Base-by-base conservation (phyloP, 306 rosid genomes). In the Alnus glutinosa region DNA sequence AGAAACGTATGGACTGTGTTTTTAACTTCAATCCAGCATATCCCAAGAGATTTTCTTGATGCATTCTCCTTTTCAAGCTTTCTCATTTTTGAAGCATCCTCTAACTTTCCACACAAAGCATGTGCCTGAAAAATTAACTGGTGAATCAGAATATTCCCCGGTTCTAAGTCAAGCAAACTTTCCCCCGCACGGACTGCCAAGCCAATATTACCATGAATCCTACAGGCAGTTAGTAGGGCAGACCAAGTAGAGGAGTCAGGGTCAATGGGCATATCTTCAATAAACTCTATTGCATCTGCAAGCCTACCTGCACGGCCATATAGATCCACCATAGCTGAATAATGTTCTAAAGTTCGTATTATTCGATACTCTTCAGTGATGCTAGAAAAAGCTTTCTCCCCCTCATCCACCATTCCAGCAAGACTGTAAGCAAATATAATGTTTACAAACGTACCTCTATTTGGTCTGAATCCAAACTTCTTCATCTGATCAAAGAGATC, bases 221-320 rank as follows among this genome's bases (percentile, higher is more conserved):
- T 89, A 83, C 96, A 85, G 64, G 94, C 96, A 3, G 98, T 90
- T 11, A 95, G 87, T 76, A 95, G 74, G 70, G 90, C 87, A 46
- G 78, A 66, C 98, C 98, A 95, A 61, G 91, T 84, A 49, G 89
- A 86, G 50, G 86, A 86, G 67, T 89, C 90, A 9, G 96, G 97
- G 70, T 86, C 92, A 28, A 89, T 71, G 4, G 98, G 97, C 98
- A 95, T 89, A 77, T 86, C 77, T 75, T 86, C 86, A 55, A 92
- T 88, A 75, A 95, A 89, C 81, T 79, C 84, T 86, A 90, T 64
- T 71, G 98, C 96, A 80, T 91, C 96, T 13, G 77, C 84, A 58
- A 95, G 90, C 86, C 89, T 92, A 44, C 98, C 98, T 1, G 98
- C 81, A 75, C 94, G 98, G 47, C 98, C 93, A 79, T 87, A 89